A percentile compares a stretch with the other conserved stretches of the same genome.
These are phyloP conservation scores for Pelargonium nanum DNA, from an alignment of 345 rosid genomes.

Conservation along the genomic window DNA sequence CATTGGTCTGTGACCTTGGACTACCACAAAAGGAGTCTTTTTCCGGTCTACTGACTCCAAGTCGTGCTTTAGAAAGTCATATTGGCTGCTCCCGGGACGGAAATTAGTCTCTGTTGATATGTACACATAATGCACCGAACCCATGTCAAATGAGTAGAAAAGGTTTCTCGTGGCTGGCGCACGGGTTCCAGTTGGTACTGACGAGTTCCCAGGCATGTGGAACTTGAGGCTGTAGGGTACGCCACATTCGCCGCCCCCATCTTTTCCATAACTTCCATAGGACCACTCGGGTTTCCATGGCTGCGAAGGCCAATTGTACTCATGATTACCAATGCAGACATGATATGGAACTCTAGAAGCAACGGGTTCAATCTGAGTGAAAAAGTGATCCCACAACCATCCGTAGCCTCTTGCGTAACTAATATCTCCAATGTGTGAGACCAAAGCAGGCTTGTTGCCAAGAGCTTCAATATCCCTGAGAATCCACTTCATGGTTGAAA, in stretches of 20 bases:
- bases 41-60: slow-evolving; percentile 64
- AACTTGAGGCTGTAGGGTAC: slow-evolving; percentile 85
- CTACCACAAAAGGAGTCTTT: slow-evolving; percentile 67
- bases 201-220: slow-evolving; percentile 89
- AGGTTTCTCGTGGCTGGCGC: slow-evolving; percentile 70
- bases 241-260: slow-evolving; percentile 94
- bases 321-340: slow-evolving; percentile 92
- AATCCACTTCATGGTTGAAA: slow-evolving; percentile 75
- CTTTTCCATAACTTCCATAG: slow-evolving; percentile 39
- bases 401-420: slow-evolving; percentile 84
- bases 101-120: slow-evolving; percentile 85
- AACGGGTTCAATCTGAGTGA: slow-evolving; percentile 57
- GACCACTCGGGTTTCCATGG: slow-evolving; percentile 93
- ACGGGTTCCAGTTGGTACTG: slow-evolving; percentile 52
- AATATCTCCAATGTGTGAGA: slow-evolving; percentile 88
- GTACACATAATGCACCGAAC: slow-evolving; percentile 65
- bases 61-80: slow-evolving; percentile 58
- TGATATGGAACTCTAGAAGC: slow-evolving; percentile 80
- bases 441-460: slow-evolving; percentile 49
- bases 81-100: slow-evolving; percentile 63
- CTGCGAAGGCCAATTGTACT: slow-evolving; percentile 86
- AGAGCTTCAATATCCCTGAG: slow-evolving; percentile 63
- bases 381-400: slow-evolving; percentile 93
- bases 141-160: slow-evolving; percentile 70
- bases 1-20: slow-evolving; percentile 95